Evolutionary conservation across 73 alveolate genomes (phyloP).

Genomic region (Stentor coeruleus): DNA sequence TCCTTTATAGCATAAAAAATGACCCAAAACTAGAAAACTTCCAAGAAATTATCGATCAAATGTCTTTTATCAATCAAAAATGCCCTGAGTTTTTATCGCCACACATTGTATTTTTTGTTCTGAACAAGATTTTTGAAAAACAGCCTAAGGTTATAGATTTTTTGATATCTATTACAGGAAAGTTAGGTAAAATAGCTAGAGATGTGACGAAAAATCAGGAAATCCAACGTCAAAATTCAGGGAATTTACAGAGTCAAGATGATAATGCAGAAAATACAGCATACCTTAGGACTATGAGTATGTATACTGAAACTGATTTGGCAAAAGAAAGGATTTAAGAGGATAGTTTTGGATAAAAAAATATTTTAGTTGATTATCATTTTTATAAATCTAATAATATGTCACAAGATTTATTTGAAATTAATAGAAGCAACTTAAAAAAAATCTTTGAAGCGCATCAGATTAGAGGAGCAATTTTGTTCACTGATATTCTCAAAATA

Average conservation of each 20-base stretch:
- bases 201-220: too few species aligned
- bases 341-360: too few species aligned
- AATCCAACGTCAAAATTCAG: too few species aligned
- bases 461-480: neutral
- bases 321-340: too few species aligned
- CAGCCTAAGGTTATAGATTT: neutral
- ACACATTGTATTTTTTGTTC: neutral
- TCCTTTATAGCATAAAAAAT: neutral
- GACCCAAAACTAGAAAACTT: neutral
- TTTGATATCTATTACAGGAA: neutral
- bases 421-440: neutral
- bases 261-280: too few species aligned
- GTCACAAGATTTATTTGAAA: neutral
- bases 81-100: neutral
- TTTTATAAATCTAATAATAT: too few species aligned
- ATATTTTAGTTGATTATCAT: too few species aligned
- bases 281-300: too few species aligned
- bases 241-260: too few species aligned
- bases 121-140: neutral
- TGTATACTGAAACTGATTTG: too few species aligned
- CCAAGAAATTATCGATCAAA: neutral
- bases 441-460: slow-evolving; percentile 15
- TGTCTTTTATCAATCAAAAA: neutral
- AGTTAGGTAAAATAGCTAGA: neutral
- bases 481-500: slow-evolving; percentile 10